These are phyloP conservation scores for Peniophora sp. DNA, from an alignment of 1,284 basidiomycete genomes.

Conservation along the genomic window DNA sequence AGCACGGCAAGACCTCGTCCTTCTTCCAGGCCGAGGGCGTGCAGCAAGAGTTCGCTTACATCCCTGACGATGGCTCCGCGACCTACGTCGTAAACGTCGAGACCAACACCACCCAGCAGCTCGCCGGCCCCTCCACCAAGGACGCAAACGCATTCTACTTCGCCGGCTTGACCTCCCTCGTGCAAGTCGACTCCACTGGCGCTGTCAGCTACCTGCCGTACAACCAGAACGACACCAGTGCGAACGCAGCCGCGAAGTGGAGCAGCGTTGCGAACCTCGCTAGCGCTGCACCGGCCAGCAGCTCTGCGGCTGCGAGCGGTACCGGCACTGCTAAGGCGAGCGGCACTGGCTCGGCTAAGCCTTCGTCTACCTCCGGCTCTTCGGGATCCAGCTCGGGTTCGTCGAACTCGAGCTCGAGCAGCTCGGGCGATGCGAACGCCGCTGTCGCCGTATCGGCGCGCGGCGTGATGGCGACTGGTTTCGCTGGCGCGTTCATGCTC, in stretches of 20 bases:
- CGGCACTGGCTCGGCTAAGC: neutral
- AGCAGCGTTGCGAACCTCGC: slow-evolving; percentile 29
- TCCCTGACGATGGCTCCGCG: slow-evolving; percentile 74
- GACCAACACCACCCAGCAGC: slow-evolving; percentile 70
- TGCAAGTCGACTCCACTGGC: slow-evolving; percentile 70
- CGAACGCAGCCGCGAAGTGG: slow-evolving; percentile 46
- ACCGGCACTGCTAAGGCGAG: slow-evolving; percentile 6
- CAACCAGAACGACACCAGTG: slow-evolving; percentile 34
- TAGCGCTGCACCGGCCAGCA: slow-evolving; percentile 18
- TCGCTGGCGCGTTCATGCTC: neutral
- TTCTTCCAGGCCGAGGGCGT: slow-evolving; percentile 64
- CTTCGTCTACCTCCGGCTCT: neutral
- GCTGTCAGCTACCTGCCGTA: slow-evolving; percentile 64
- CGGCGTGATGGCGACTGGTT: neutral
- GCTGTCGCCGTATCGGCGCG: neutral
- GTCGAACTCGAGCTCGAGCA: neutral
- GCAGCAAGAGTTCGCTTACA: slow-evolving; percentile 79
- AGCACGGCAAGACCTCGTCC: slow-evolving; percentile 63
- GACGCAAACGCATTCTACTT: slow-evolving; percentile 68
- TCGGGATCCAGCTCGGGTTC: neutral
- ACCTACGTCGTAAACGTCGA: slow-evolving; percentile 78
- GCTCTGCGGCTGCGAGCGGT: slow-evolving; percentile 7
- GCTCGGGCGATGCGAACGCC: neutral
- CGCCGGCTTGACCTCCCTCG: slow-evolving; percentile 59
- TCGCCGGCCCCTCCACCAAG: slow-evolving; percentile 61